phyloP scores from a whole-genome alignment of 768 basidiomycete species.

The Tephrocybe rancida region DNA sequence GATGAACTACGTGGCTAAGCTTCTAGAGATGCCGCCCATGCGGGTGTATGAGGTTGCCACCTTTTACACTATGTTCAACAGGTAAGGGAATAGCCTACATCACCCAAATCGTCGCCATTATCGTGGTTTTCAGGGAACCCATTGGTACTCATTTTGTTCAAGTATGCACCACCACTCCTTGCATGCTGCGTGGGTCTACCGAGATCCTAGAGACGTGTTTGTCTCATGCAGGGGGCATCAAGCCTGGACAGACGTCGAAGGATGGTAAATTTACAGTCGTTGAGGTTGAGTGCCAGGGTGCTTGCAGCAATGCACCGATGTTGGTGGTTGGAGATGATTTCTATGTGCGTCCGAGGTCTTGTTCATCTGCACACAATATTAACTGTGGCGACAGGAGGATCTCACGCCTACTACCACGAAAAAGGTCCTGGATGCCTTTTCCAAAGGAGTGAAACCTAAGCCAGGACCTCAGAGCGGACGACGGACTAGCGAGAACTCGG shows the following conservation, averaged over 20 bases:
- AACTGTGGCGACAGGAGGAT: conserved; percentile 64
- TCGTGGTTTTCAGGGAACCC: conserved; percentile 65
- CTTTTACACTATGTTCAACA: conserved; percentile 99
- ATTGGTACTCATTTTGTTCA: conserved; percentile 95
- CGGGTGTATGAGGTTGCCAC: conserved; percentile 99
- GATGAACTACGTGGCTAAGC: conserved; percentile 97
- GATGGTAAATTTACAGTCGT: conserved; percentile 97
- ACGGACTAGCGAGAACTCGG: conserved; percentile 90
- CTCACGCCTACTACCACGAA: conserved; percentile 76
- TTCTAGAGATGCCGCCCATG: conserved; percentile 96
- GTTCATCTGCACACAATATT: conserved; percentile 7
- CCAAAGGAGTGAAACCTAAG: conserved; percentile 83
- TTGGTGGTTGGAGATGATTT: conserved; percentile 95
- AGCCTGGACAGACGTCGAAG: conserved; percentile 90
- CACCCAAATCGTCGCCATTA: neutral
- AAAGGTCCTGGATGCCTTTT: conserved; percentile 78
- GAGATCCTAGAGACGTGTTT: conserved; percentile 87
- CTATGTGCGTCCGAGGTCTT: conserved; percentile 61
- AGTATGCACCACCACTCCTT: conserved; percentile 98
- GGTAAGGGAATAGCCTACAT: conserved; percentile 52
- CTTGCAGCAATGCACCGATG: conserved; percentile 98
- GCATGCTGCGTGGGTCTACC: conserved; percentile 92
- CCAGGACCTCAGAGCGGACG: conserved; percentile 93
- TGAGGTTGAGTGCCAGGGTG: conserved; percentile 98
- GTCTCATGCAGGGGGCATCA: conserved; percentile 78